Evolutionary conservation across 305 asterid species (phyloP).

Genomic region (Plantago rigida): DNA sequence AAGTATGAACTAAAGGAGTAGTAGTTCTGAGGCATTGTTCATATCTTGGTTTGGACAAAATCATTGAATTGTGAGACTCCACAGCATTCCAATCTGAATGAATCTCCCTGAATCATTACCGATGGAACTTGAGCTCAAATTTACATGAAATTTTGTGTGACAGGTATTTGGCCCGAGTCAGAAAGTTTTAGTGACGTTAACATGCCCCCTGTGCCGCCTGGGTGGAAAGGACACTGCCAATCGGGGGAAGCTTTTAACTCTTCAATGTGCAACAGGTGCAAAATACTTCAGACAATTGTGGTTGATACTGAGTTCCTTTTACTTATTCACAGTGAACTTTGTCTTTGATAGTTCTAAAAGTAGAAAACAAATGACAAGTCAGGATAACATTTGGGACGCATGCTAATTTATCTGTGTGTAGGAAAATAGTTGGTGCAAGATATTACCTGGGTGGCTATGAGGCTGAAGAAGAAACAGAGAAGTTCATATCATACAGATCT

Average conservation of each 20-base stretch:
- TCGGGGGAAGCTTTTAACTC: slow-evolving; percentile 73
- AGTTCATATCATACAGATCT: slow-evolving; percentile 43
- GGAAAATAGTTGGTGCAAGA: slow-evolving; percentile 90
- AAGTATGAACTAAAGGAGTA: neutral
- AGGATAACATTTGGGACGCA: neutral
- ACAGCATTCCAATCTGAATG: no score
- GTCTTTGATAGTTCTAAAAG: no score
- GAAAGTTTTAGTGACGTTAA: slow-evolving; percentile 61
- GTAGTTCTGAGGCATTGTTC: slow-evolving; percentile 13
- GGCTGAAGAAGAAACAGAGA: slow-evolving; percentile 54
- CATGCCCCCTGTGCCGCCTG: slow-evolving; percentile 79
- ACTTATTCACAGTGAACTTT: neutral
- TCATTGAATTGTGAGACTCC: no score
- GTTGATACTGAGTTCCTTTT: slow-evolving; percentile 1
- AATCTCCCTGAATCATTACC: no score
- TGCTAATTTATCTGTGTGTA: slow-evolving; percentile 26
- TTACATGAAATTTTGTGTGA: slow-evolving; percentile 13
- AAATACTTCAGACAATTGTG: slow-evolving; percentile 5
- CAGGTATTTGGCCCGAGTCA: slow-evolving; percentile 94
- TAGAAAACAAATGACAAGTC: no score
- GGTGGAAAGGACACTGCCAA: slow-evolving; percentile 84
- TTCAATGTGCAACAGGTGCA: slow-evolving; percentile 73
- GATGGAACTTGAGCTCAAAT: neutral
- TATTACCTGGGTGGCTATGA: slow-evolving; percentile 69
- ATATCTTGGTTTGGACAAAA: no score